phyloP scores from a whole-genome alignment of 192 early-diverging fungal species.

The Dispira parvispora region DNA sequence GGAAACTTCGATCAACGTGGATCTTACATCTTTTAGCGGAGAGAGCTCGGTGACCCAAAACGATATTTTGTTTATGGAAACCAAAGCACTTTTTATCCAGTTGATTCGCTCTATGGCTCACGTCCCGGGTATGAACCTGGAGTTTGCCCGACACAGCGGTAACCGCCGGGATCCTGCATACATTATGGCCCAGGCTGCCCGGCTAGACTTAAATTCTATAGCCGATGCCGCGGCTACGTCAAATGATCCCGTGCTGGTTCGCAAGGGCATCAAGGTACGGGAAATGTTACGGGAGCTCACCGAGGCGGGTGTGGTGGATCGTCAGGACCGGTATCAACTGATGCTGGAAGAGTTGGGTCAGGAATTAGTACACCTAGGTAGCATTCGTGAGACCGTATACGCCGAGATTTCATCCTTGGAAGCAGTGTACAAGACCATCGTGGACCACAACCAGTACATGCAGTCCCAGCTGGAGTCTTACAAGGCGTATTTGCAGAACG shows the following conservation, averaged over 20 bases:
- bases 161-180: constrained; percentile 25
- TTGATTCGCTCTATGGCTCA: constrained; percentile 76
- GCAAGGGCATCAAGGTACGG: constrained; percentile 88
- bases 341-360: constrained; percentile 79
- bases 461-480: constrained; percentile 79
- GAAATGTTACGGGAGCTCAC: constrained; percentile 86
- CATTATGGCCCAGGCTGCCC: constrained; percentile 23
- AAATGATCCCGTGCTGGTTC: constrained; percentile 72
- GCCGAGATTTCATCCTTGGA: constrained; percentile 63
- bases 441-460: constrained; percentile 88
- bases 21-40: constrained; percentile 45
- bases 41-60: constrained; percentile 84
- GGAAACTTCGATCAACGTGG: constrained; percentile 55
- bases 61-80: constrained; percentile 91
- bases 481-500: constrained; percentile 89
- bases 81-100: constrained; percentile 86
- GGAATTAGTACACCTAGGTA: constrained; percentile 82
- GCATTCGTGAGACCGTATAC: constrained; percentile 72
- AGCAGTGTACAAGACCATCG: constrained; percentile 79
- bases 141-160: constrained; percentile 15
- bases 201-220: constrained; percentile 50
- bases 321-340: constrained; percentile 54
- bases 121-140: constrained; percentile 20
- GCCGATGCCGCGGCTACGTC: constrained; percentile 77
- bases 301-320: constrained; percentile 53